These are phyloP conservation scores for Ulota crispa DNA, from an alignment of 225 moss, liverwort and hornwort genomes.

Conservation along the genomic window DNA sequence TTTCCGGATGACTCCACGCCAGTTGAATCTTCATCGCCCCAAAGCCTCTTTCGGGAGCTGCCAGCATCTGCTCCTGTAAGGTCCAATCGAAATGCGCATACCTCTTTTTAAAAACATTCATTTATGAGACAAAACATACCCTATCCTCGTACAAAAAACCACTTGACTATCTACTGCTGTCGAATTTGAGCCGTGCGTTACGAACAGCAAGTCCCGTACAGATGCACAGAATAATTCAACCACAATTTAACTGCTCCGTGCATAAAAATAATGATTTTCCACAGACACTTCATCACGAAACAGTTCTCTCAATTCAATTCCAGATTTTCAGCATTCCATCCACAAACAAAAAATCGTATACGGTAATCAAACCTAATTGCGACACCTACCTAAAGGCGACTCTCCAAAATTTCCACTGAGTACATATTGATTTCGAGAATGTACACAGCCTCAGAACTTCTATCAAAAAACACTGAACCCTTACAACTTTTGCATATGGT, in stretches of 20 bases:
- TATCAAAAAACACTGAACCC: background rate
- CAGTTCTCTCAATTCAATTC: background rate
- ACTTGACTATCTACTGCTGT: background rate
- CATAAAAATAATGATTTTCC: background rate
- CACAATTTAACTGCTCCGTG: background rate
- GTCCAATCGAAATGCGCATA: conserved; percentile 2
- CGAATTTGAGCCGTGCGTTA: background rate
- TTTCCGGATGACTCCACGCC: conserved; percentile 26
- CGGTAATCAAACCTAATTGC: background rate
- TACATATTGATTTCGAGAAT: background rate
- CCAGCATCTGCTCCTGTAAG: conserved; percentile 21
- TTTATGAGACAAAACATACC: background rate
- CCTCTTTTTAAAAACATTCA: background rate
- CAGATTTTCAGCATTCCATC: background rate
- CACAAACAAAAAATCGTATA: background rate
- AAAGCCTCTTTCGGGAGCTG: conserved; percentile 47
- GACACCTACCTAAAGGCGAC: background rate
- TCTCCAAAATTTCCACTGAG: background rate
- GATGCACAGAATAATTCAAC: background rate
- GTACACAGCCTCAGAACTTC: background rate
- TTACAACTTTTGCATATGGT: background rate
- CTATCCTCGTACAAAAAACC: background rate
- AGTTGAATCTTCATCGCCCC: conserved; percentile 28
- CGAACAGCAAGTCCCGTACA: background rate
- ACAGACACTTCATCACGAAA: background rate